These are phyloP conservation scores for Stentor coeruleus DNA, from an alignment of 73 alveolate species.

Conservation along the genomic window DNA sequence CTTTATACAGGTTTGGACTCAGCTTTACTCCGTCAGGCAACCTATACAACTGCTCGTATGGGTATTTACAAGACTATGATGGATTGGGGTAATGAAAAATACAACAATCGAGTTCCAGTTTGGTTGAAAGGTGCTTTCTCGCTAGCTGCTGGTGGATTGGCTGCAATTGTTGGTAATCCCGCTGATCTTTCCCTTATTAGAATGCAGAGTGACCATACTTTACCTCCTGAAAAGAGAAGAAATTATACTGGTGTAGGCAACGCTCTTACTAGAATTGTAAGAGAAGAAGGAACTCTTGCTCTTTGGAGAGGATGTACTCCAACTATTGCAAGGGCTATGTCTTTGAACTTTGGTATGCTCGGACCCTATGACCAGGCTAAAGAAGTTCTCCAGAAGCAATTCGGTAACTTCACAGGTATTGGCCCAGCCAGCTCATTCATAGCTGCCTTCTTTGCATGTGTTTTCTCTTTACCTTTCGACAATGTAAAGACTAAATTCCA, in stretches of 20 bases:
- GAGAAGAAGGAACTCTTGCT: constrained; percentile 74
- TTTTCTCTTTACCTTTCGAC: constrained; percentile 91
- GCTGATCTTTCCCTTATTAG: constrained; percentile 93
- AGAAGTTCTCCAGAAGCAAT: constrained; percentile 54
- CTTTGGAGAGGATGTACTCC: constrained; percentile 87
- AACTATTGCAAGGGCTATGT: constrained; percentile 87
- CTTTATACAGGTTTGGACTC: constrained; percentile 79
- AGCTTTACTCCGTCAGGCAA: constrained; percentile 71
- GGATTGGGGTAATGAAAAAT: constrained; percentile 32
- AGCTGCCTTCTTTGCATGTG: constrained; percentile 85
- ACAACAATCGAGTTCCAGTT: constrained; percentile 38
- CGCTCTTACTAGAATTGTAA: constrained; percentile 72
- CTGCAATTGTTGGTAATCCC: constrained; percentile 92
- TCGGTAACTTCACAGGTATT: constrained; percentile 48
- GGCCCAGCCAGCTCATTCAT: constrained; percentile 32
- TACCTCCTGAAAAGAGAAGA: constrained; percentile 82
- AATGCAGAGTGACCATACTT: constrained; percentile 76
- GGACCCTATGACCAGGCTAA: constrained; percentile 80
- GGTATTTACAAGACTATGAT: constrained; percentile 70
- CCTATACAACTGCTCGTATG: constrained; percentile 73
- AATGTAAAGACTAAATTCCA: constrained; percentile 87
- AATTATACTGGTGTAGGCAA: constrained; percentile 81
- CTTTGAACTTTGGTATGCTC: constrained; percentile 77
- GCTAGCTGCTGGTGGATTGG: constrained; percentile 83
- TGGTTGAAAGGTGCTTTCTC: constrained; percentile 69